Base-by-base conservation (phyloP, 306 rosid genomes). In the Herpetospermum pedunculosum region DNA sequence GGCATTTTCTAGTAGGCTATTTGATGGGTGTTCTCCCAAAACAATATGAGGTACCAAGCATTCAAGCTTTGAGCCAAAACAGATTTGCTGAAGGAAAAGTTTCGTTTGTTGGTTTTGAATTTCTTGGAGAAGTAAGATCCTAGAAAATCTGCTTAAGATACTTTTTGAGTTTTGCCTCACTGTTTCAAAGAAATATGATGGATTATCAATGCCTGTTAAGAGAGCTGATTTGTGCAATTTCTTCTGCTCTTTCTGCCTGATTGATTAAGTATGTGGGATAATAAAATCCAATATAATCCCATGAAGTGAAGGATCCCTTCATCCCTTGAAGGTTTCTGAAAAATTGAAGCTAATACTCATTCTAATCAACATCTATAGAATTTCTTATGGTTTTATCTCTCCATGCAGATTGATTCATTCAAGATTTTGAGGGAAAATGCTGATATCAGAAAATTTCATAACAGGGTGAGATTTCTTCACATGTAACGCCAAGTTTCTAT, bases 1-100 rank as follows among this genome's bases (percentile, higher is more conserved):
- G 98, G 1, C 98, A 94, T 86, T 94, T 94, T 84, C 79, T 94
- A 73, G 87, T 91, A 67, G 98, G 97, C 44, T 91, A 94, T 82
- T 84, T 89, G 68, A 78, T 91, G 68, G 97, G 98, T 32, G 84
- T 94, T 78, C 96, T 94, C 73, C 98, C 98, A 4, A 89, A 82
- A 83, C 81, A 89, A 48, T 94, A 89, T 80, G 76, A 89, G 11
- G 76, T 91, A 55, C 79, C 96, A 50, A 91, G 97, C 78, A 77
- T 91, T 83, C 97, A 94, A 77, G 95, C 92, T 74, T 23, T 75
- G 26, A 75, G 37, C 15, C 78, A 26, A 14, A 60, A 75, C 72
- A 58, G 67, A 75, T 60, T 77, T 88, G 81, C 78, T 82, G 85
- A 86, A 80, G 88, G 94, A 88, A 75, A 97, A 89, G 55, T 91